Evolutionary conservation across 352 stramenopile genomes (phyloP).

Genomic region (Globisporangium cederbergense): DNA sequence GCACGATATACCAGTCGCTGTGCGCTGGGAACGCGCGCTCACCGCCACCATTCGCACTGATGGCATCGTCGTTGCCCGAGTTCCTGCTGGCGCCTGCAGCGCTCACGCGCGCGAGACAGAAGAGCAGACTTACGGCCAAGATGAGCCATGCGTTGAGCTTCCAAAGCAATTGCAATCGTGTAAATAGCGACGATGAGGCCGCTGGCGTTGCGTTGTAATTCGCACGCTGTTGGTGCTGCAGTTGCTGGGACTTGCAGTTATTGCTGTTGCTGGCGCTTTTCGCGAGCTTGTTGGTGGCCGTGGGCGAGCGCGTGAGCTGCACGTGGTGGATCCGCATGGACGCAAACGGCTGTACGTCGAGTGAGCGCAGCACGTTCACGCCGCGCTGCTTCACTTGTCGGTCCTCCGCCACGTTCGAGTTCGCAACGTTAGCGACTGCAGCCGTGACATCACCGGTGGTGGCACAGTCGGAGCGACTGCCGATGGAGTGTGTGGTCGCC

Average conservation of each 20-base stretch:
- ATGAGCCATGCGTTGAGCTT: conserved; percentile 33
- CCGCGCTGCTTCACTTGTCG: conserved; percentile 2
- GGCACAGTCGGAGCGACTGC: not conserved
- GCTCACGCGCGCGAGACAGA: conserved; percentile 7
- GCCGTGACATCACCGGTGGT: not conserved
- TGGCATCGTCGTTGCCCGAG: not conserved
- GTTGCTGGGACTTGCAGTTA: not conserved
- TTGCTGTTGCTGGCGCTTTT: not conserved
- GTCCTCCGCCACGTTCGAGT: not conserved
- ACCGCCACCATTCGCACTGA: not conserved
- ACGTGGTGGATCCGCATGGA: conserved; percentile 45
- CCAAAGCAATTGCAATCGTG: conserved; percentile 28
- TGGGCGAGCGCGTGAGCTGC: conserved; percentile 11
- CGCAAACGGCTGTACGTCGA: conserved; percentile 37
- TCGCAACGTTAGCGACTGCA: not conserved
- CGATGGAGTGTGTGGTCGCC: not conserved
- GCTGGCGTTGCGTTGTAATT: not conserved
- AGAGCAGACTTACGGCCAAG: conserved; percentile 26
- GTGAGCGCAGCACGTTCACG: conserved; percentile 30
- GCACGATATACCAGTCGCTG: conserved; percentile 71
- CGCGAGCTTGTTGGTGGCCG: not conserved
- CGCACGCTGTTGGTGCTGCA: not conserved
- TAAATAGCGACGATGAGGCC: conserved; percentile 5
- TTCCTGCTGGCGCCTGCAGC: conserved; percentile 4
- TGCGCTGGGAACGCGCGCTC: not conserved